Evolutionary conservation across 2,329 filamentous ascomycete genomes (phyloP).

Genomic region (Pseudofabraea citricarpa): DNA sequence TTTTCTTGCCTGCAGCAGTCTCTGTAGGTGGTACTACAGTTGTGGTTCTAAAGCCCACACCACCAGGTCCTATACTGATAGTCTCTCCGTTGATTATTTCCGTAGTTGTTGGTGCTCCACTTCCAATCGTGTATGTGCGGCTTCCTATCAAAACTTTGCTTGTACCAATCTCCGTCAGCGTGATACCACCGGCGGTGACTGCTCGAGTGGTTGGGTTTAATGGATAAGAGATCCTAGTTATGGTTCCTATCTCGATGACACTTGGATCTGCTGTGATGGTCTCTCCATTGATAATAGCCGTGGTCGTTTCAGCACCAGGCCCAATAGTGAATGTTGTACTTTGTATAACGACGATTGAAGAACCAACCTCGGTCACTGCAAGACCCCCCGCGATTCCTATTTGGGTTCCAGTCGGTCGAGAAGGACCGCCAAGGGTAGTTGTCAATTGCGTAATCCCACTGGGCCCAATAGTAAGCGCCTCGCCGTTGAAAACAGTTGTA

Average conservation of each 20-base stretch:
- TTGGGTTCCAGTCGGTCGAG: conserved; percentile 15
- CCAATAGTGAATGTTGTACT: conserved; percentile 48
- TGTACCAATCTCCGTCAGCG: conserved; percentile 17
- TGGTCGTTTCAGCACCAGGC: conserved; percentile 35
- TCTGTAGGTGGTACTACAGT: conserved; percentile 15
- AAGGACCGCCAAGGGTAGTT: conserved; percentile 15
- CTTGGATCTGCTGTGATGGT: conserved; percentile 45
- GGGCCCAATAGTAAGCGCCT: conserved; percentile 20
- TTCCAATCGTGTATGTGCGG: conserved; percentile 16
- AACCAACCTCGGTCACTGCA: conserved; percentile 21
- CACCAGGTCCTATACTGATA: conserved; percentile 20
- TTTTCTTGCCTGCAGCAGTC: conserved; percentile 9
- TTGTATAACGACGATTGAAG: conserved; percentile 38
- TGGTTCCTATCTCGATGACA: conserved; percentile 33
- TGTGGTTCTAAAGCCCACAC: conserved; percentile 22
- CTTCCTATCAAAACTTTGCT: conserved; percentile 18
- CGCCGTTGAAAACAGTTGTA: conserved; percentile 15
- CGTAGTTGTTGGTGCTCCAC: conserved; percentile 1
- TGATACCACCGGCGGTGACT: conserved; percentile 19
- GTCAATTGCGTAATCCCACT: conserved; percentile 14
- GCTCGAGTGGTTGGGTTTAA: conserved; percentile 17
- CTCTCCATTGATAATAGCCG: conserved; percentile 43
- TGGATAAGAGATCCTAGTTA: conserved; percentile 14
- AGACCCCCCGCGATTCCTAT: conserved; percentile 22
- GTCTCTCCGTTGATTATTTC: conserved; percentile 4